Base-by-base conservation (phyloP, 805 yeast species). In the Scheffersomyces lignosus region DNA sequence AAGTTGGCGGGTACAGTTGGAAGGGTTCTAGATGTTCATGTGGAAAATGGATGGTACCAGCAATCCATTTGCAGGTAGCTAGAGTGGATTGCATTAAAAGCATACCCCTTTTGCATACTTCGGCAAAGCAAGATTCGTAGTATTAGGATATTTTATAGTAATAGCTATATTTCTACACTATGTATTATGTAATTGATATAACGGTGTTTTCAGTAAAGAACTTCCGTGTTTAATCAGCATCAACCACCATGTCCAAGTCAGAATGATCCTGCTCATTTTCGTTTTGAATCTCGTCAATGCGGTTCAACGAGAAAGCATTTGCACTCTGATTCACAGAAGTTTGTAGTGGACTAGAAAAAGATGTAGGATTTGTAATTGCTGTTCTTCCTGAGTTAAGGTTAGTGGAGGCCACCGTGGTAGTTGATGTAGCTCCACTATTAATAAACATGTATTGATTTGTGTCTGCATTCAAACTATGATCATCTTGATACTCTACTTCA, bases 11-110 rank as follows among this genome's bases (percentile, higher is more conserved):
- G 0, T 93, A 89, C 58, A 79, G 82, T 44, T 93, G 99, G 99
- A 86, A 82, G 52, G 99, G 99, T 0, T 80, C 91, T 2, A 69
- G 95, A 50, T 93, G 99, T 60, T 80, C 93, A 40, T 93, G 99
- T 60, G 97, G 97, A 2, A 80, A 78, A 50, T 93, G 99, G 99
- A 82, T 91, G 72, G 76, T 87, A 7, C 99, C 99, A 0, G 95
- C 95, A 1, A 74, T 93, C 41, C 87, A 86, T 57, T 60, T 93
- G 37, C 89, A 82, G 58, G 70, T 81, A 18, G 83, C 89, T 5
- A 86, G 87, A 56, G 91, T 87, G 4, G 97, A 91, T 56, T 78
- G 78, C 41, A 70, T 80, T 35, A 58, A 48, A 28, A 45, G 33
- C 25, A 39, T 33, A 10, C 22, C 33, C 35, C 27, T 20, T 20